Evolutionary conservation across 805 yeast genomes (phyloP).

Genomic region (Candida wancherniae): DNA sequence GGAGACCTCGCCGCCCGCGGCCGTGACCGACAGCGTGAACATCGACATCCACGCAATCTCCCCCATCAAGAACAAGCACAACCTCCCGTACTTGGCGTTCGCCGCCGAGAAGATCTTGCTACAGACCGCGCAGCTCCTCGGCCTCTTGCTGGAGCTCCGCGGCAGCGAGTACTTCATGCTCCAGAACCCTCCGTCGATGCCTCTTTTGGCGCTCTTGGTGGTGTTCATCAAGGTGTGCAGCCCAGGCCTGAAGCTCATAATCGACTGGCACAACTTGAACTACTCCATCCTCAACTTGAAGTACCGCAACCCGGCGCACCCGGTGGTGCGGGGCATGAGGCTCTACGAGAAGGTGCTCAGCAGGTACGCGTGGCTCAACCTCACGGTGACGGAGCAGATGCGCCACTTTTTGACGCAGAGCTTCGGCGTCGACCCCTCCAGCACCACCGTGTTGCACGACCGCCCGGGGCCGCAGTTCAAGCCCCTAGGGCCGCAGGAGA

Average conservation of each 20-base stretch:
- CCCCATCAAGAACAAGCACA: conserved; percentile 32
- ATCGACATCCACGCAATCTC: conserved; percentile 48
- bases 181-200: conserved; percentile 92
- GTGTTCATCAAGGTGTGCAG: conserved; percentile 45
- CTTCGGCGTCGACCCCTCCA: conserved; percentile 45
- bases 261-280: conserved; percentile 97
- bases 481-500: conserved; percentile 36
- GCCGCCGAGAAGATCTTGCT: conserved; percentile 52
- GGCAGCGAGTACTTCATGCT: conserved; percentile 68
- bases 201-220: conserved; percentile 63
- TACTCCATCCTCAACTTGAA: conserved; percentile 73
- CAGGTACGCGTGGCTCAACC: conserved; percentile 59
- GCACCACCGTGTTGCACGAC: conserved; percentile 70
- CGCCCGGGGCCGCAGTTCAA: conserved; percentile 70
- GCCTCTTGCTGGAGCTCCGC: conserved; percentile 47
- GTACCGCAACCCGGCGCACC: conserved; percentile 49
- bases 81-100: conserved; percentile 53
- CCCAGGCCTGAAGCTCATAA: conserved; percentile 57
- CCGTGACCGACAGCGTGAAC: conserved; percentile 45
- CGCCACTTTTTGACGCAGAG: conserved; percentile 51
- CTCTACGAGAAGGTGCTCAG: conserved; percentile 63
- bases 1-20: conserved; percentile 50
- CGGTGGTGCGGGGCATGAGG: conserved; percentile 56
- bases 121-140: conserved; percentile 49
- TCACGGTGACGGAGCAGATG: conserved; percentile 80